Conservation (phyloP, 2,329 filamentous ascomycete genomes). For the Phaeosphaeria sp. region DNA sequence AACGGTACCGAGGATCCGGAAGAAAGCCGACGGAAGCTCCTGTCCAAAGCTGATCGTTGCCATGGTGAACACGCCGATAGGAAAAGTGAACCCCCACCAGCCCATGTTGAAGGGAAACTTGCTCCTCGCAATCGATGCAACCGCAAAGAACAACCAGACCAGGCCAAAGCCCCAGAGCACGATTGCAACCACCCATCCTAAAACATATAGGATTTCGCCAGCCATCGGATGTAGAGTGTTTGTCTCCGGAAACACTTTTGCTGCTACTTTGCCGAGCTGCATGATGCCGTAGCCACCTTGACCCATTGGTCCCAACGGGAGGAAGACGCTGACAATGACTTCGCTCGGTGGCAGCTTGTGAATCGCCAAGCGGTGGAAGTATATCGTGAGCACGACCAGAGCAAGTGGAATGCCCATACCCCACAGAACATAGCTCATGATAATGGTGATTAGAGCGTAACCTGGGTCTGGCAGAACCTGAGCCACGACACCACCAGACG, state of each 20-base stretch:
- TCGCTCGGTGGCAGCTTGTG: constrained; percentile 70
- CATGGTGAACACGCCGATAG: constrained; percentile 56
- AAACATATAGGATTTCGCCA: constrained; percentile 63
- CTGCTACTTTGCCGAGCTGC: constrained; percentile 55
- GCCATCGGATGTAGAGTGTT: constrained; percentile 47
- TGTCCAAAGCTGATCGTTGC: constrained; percentile 55
- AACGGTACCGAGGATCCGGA: constrained; percentile 58
- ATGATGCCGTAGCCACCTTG: constrained; percentile 68
- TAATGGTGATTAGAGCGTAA: constrained; percentile 66
- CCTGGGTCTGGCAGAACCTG: constrained; percentile 60
- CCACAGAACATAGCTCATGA: constrained; percentile 71
- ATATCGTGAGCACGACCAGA: constrained; percentile 67
- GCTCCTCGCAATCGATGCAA: constrained; percentile 53
- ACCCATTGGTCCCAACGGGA: constrained; percentile 71
- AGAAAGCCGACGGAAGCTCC: constrained; percentile 63
- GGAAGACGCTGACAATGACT: constrained; percentile 70
- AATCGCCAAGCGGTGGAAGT: constrained; percentile 72
- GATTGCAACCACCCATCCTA: constrained; percentile 60
- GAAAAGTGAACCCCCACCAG: constrained; percentile 68
- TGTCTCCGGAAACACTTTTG: constrained; percentile 49
- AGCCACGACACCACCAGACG: constrained; percentile 68
- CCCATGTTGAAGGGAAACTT: constrained; percentile 67
- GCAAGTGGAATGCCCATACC: constrained; percentile 68
- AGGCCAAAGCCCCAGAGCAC: constrained; percentile 64
- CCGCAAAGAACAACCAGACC: constrained; percentile 61